phyloP scores from a whole-genome alignment of 2,329 filamentous ascomycete species.

The Colletotrichum acutatum region DNA sequence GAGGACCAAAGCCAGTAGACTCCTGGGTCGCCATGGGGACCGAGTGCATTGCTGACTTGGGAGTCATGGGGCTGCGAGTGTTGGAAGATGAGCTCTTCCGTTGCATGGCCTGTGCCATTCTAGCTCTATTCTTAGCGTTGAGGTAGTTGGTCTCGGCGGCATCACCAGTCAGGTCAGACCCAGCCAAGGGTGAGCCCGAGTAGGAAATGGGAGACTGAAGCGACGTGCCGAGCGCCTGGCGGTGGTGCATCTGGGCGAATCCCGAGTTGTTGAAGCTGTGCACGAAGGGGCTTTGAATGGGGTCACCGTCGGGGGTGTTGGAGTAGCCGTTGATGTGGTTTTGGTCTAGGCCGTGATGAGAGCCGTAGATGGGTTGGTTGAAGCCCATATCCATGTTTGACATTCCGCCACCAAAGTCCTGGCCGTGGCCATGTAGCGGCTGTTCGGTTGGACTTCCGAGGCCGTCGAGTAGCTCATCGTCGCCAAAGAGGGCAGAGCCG shows the following conservation, averaged over 20 bases:
- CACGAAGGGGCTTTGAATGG: constrained; percentile 90
- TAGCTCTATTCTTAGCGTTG: constrained; percentile 66
- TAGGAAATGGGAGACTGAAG: constrained; percentile 64
- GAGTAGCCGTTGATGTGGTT: constrained; percentile 84
- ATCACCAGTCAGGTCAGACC: constrained; percentile 61
- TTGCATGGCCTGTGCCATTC: constrained; percentile 72
- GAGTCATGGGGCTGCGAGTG: constrained; percentile 83
- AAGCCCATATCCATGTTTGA: constrained; percentile 68
- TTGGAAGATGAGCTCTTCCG: constrained; percentile 83
- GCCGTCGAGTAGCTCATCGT: constrained; percentile 88
- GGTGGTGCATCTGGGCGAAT: constrained; percentile 76
- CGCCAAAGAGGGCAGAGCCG: constrained; percentile 82
- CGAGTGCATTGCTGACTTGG: constrained; percentile 82
- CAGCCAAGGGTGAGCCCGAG: constrained; percentile 60
- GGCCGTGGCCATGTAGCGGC: constrained; percentile 62
- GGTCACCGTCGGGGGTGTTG: constrained; percentile 89
- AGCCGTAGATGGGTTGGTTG: constrained; percentile 62
- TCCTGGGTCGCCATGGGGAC: constrained; percentile 77
- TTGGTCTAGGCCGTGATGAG: constrained; percentile 72
- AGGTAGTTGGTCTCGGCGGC: constrained; percentile 65
- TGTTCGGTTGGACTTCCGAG: constrained; percentile 69
- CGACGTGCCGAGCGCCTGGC: constrained; percentile 65
- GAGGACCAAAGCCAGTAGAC: constrained; percentile 77
- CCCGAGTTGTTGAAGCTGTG: constrained; percentile 82
- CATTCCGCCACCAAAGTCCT: constrained; percentile 65